Evolutionary conservation across 2,329 filamentous ascomycete genomes (phyloP).

Genomic region (Pseudocercospora fijiensis): DNA sequence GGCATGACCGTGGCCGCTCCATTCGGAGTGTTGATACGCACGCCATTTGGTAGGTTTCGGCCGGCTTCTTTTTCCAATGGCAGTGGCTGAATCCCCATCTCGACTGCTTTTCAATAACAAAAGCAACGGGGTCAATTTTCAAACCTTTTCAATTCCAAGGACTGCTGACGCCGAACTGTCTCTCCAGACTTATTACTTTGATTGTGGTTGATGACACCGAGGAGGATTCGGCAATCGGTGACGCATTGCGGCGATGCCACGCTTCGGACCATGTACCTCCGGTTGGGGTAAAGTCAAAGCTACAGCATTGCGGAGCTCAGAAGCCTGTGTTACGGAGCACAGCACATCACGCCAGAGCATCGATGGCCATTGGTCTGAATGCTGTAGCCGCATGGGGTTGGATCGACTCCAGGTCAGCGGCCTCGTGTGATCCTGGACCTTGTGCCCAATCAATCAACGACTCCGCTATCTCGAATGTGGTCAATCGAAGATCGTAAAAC

Average conservation of each 20-base stretch:
- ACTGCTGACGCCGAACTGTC: not conserved
- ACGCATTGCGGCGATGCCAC: not conserved
- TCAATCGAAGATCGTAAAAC: slow-evolving; percentile 34
- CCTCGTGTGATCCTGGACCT: slow-evolving; percentile 9
- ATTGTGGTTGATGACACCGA: not conserved
- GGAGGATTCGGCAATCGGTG: not conserved
- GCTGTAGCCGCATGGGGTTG: slow-evolving; percentile 7
- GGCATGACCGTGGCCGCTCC: not conserved
- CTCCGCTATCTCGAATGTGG: slow-evolving; percentile 34
- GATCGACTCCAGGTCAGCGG: not conserved
- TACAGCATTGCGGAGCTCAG: slow-evolving; percentile 1
- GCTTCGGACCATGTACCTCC: slow-evolving; percentile 9
- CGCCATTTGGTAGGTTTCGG: slow-evolving; percentile 3
- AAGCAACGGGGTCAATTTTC: not conserved
- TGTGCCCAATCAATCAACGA: slow-evolving; percentile 31
- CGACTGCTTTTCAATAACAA: not conserved
- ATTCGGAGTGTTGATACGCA: not conserved
- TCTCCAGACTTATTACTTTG: not conserved
- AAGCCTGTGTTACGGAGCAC: not conserved
- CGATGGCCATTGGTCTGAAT: slow-evolving; percentile 8
- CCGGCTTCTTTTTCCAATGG: not conserved
- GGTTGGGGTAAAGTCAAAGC: slow-evolving; percentile 8
- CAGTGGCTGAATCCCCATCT: not conserved
- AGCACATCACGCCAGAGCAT: slow-evolving; percentile 11
- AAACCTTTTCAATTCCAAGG: not conserved